phyloP scores from a whole-genome alignment of 1,284 basidiomycete genomes.

The Rhodotorula sp. region DNA sequence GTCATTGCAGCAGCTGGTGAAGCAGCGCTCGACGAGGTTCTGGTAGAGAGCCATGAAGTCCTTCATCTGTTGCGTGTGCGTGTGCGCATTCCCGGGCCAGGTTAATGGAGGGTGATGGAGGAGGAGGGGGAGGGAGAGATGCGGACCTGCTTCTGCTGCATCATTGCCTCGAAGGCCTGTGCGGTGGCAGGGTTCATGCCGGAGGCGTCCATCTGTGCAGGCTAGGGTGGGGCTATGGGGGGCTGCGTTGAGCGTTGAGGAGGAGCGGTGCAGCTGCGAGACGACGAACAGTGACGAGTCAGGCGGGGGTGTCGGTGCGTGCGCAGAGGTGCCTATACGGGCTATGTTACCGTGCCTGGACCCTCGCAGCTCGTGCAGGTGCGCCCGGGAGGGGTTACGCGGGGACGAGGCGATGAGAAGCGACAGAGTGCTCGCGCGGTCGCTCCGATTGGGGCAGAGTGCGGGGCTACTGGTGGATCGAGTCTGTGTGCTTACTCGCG shows the following conservation, averaged over 20 bases:
- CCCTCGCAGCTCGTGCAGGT: too few species aligned
- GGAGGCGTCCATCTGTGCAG: constrained; percentile 45
- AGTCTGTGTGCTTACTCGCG: too few species aligned
- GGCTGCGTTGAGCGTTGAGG: background rate
- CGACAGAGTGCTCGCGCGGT: too few species aligned
- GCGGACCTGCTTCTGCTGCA: constrained; percentile 88
- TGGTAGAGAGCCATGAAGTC: constrained; percentile 96
- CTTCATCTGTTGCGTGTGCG: constrained; percentile 75
- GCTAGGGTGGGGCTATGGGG: background rate
- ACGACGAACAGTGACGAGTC: too few species aligned
- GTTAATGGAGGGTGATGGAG: background rate
- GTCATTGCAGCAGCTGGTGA: constrained; percentile 91
- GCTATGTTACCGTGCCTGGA: too few species aligned
- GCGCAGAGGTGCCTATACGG: too few species aligned
- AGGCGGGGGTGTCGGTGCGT: too few species aligned
- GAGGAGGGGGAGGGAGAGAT: background rate
- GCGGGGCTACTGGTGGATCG: too few species aligned
- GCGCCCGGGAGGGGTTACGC: too few species aligned
- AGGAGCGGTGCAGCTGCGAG: too few species aligned
- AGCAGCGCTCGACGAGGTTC: constrained; percentile 93
- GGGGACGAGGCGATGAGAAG: too few species aligned
- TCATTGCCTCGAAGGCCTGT: constrained; percentile 56
- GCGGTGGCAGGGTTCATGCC: constrained; percentile 45
- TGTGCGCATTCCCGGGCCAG: background rate
- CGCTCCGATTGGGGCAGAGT: too few species aligned